Evolutionary conservation across 176 grass and related monocot genomes (phyloP), one percentile per base, ranked within the genome.

Genomic region (Rhipidocladum racemiflorum): DNA sequence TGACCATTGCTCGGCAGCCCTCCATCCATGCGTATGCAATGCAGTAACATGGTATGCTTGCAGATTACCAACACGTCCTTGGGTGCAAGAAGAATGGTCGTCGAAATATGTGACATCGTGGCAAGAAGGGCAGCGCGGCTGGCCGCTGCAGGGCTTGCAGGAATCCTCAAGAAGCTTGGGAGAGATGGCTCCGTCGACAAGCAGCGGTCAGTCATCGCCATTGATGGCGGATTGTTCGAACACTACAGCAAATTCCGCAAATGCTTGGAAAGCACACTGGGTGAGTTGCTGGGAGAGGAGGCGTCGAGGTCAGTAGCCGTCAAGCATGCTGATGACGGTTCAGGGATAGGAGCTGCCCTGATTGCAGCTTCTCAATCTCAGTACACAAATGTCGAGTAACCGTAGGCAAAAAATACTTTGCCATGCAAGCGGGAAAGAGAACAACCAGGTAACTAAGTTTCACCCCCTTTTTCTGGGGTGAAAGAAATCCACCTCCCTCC

Each of bases 161-260:
- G 95, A 10, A 90, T 97, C 83, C 76, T 94, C 30, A 92, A 88
- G 85, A 97, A 97, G 79, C 81, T 92, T 1, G 86, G 95, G 54
- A 86, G 71, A 40, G 92, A 89, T 69, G 80, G 76, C 39, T 76
- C 28, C 17, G 69, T 35, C 4, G 20, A 83, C 61, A 73, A 76
- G 43, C 90, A 45, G 5, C 86, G 84, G 21, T 94, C 86, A 0
- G 92, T 97, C 28, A 83, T 97, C 1, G 88, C 88, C 49, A 87
- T 94, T 4, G 92, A 97, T 0, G 95, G 92, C 20, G 88, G 86
- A 4, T 49, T 97, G 42, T 97, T 92, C 5, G 72, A 81, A 38
- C 83, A 81, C 50, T 94, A 97, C 60, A 78, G 55, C 25, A 90
- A 91, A 66, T 97, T 94, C 84, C 73, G 90, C 12, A 57, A 91